Evolutionary conservation across 345 rosid genomes (phyloP).

Genomic region (thale cress (Arabidopsis thaliana)): DNA sequence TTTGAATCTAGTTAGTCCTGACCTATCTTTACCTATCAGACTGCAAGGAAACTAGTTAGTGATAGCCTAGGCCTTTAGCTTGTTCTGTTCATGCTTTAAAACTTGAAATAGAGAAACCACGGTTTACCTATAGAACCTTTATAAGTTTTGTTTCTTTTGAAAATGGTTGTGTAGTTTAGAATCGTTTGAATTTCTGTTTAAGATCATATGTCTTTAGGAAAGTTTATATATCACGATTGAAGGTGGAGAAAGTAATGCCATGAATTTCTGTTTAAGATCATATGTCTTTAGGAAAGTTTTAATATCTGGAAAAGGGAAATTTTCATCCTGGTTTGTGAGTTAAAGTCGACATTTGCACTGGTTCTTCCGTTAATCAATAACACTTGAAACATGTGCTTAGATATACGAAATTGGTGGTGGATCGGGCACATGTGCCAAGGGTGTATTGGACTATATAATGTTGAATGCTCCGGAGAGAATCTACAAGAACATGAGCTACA

Average conservation of each 20-base stretch:
- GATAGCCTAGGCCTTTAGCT: conserved; percentile 7
- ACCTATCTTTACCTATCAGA: conserved; percentile 19
- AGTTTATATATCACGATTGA: not conserved
- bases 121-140: not conserved
- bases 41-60: conserved; percentile 2
- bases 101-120: conserved; percentile 20
- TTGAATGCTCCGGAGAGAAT: conserved; percentile 91
- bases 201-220: too few relatives aligned
- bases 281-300: not conserved
- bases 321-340: not conserved
- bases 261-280: not conserved
- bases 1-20: not conserved
- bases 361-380: conserved; percentile 15
- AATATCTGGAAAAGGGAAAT: not conserved
- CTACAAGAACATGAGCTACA: conserved; percentile 87
- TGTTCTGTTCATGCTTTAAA: conserved; percentile 26
- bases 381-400: conserved; percentile 52
- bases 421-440: conserved; percentile 95
- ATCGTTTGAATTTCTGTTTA: not conserved
- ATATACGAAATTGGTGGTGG: conserved; percentile 99
- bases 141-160: not conserved
- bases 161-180: not conserved
- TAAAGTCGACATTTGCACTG: not conserved
- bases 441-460: conserved; percentile 95
- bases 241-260: not conserved